Percentiles rank a stretch among this genome's conserved stretches.
Evolutionary conservation across 1,284 basidiomycete genomes (phyloP).

Genomic region (Papiliotrema flavescens): DNA sequence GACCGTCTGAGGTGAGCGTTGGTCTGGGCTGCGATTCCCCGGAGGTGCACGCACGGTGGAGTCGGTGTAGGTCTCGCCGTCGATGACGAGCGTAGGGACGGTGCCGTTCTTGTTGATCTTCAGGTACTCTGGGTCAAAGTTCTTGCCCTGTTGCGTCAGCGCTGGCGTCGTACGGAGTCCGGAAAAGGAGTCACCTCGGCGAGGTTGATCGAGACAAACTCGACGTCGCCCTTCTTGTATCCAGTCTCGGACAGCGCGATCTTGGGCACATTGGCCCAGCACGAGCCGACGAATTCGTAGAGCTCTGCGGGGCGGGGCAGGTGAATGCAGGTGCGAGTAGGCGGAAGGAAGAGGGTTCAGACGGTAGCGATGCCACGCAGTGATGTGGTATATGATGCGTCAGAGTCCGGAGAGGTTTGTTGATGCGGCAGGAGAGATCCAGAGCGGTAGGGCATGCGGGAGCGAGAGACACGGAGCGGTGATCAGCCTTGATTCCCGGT

Average conservation of each 20-base stretch:
- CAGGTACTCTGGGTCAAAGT: slow-evolving; percentile 61
- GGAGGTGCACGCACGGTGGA: slow-evolving; percentile 43
- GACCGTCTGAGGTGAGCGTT: slow-evolving; percentile 43
- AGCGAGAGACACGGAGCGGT: too few species aligned
- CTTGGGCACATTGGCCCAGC: slow-evolving; percentile 43
- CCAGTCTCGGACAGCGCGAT: slow-evolving; percentile 41
- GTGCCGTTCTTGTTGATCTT: slow-evolving; percentile 58
- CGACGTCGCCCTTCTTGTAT: slow-evolving; percentile 30
- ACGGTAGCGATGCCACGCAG: too few species aligned
- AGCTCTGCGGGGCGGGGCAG: slow-evolving; percentile 19
- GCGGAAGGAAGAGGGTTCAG: too few species aligned
- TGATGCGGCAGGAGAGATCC: neutral
- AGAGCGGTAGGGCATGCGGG: too few species aligned
- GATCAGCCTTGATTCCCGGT: too few species aligned
- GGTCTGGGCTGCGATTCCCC: neutral
- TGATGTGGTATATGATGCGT: neutral
- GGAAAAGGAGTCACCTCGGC: slow-evolving; percentile 21
- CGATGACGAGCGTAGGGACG: slow-evolving; percentile 55
- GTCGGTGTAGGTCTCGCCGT: slow-evolving; percentile 53
- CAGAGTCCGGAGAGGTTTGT: neutral
- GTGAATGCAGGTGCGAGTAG: neutral
- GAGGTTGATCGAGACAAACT: slow-evolving; percentile 32
- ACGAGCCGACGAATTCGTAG: slow-evolving; percentile 40
- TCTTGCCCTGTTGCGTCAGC: slow-evolving; percentile 52
- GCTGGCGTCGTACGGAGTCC: neutral